These are phyloP conservation scores for Echinochloa phyllopogon DNA, from an alignment of 176 grass and related monocot species.

Conservation along the genomic window DNA sequence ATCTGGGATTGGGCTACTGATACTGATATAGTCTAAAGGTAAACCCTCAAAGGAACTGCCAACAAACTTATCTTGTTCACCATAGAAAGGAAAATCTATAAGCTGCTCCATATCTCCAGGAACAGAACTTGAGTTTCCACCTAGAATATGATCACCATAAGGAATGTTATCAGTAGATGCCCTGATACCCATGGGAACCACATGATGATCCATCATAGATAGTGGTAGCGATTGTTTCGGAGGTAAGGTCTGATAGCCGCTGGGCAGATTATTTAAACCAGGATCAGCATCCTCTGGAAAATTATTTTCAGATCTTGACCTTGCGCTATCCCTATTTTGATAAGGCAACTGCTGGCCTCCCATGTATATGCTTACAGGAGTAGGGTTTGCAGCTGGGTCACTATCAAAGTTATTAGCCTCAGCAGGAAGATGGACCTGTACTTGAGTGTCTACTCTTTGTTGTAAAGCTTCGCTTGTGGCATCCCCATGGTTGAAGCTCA, in stretches of 20 bases:
- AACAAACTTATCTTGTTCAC: conserved; percentile 81
- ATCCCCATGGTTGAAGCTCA: conserved; percentile 45
- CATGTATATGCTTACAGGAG: conserved; percentile 58
- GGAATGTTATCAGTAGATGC: conserved; percentile 60
- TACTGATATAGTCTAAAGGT: conserved; percentile 83
- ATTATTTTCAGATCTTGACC: conserved; percentile 51
- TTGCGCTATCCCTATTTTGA: conserved; percentile 41
- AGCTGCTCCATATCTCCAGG: conserved; percentile 63
- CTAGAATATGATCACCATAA: conserved; percentile 51
- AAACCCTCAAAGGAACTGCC: conserved; percentile 81
- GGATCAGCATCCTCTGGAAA: conserved; percentile 39
- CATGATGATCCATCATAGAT: conserved; percentile 52
- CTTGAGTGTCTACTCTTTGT: conserved; percentile 50
- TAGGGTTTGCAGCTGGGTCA: conserved; percentile 43
- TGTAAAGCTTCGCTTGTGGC: conserved; percentile 40
- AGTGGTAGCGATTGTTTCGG: conserved; percentile 53
- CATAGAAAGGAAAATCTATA: conserved; percentile 74
- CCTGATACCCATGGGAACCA: conserved; percentile 52
- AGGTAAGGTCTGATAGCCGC: conserved; percentile 39
- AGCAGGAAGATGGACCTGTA: conserved; percentile 44
- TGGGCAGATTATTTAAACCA: conserved; percentile 55
- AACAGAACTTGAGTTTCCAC: conserved; percentile 57
- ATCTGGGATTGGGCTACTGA: conserved; percentile 82
- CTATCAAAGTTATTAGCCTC: conserved; percentile 42
- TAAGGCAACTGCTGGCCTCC: conserved; percentile 47